These are phyloP conservation scores for Candida quercuum DNA, from an alignment of 805 yeast genomes.

Conservation along the genomic window DNA sequence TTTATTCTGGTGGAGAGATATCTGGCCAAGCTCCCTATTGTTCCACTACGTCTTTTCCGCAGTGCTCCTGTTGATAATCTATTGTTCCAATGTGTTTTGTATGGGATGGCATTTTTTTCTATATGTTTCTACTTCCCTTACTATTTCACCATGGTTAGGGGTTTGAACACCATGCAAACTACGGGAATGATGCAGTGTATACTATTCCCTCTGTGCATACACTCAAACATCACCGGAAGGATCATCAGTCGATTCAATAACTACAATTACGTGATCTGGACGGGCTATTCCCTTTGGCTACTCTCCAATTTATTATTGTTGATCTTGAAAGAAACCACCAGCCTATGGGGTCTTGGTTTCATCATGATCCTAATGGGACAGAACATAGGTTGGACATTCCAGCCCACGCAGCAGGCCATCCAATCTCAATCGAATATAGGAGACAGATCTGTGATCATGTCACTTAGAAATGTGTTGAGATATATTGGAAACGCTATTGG, in stretches of 20 bases:
- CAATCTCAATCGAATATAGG: conserved; percentile 4
- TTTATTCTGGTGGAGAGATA: conserved; percentile 44
- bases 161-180: conserved; percentile 13
- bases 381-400: conserved; percentile 34
- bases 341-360: conserved; percentile 28
- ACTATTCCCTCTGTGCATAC: conserved; percentile 37
- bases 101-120: conserved; percentile 44
- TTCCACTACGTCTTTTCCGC: conserved; percentile 42
- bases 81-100: conserved; percentile 35
- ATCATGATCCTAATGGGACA: conserved; percentile 32
- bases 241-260: conserved; percentile 37
- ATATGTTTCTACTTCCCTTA: conserved; percentile 44
- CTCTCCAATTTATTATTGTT: conserved; percentile 33
- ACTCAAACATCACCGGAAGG: conserved; percentile 42
- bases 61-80: conserved; percentile 31
- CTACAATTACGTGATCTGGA: conserved; percentile 35
- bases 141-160: conserved; percentile 32
- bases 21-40: conserved; percentile 44
- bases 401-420: conserved; percentile 12
- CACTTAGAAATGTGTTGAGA: conserved; percentile 3
- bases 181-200: conserved; percentile 29
- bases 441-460: conserved; percentile 6
- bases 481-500: conserved; percentile 6
- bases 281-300: conserved; percentile 39
- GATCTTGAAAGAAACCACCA: conserved; percentile 25